Evolutionary conservation across 192 early-diverging fungal genomes (phyloP), one percentile per base, ranked within the genome.

Genomic region (Diversispora eburnea): DNA sequence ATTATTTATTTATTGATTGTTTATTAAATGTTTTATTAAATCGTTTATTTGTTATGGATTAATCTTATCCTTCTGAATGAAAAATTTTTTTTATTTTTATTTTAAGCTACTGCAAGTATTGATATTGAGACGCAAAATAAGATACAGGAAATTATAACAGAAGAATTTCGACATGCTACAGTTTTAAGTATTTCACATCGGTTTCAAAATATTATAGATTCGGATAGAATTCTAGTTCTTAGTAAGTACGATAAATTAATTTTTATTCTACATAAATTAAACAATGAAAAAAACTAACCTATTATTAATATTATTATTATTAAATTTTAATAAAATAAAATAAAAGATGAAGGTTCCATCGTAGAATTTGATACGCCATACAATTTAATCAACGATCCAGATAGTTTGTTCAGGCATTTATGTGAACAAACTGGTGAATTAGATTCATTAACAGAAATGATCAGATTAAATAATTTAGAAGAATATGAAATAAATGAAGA

Each of bases 371-470:
- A 89, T 69, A 89, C 90, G 19, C 95, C 95, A 3, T 51, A 82
- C 45, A 83, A 84, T 20, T 78, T 97, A 47, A 82, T 97, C 56
- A 85, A 86, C 17, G 83, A 83, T 7, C 63, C 77, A 0, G 79
- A 84, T 4, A 89, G 90, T 41, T 64, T 84, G 5, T 96, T 98
- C 76, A 56, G 83, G 8, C 80, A 83, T 47, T 93, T 98, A 90
- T 93, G 90, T 65, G 84, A 86, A 45, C 89, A 91, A 64, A 92
- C 93, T 20, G 94, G 94, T 15, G 94, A 95, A 66, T 89, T 87
- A 67, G 90, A 88, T 47, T 78, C 82, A 6, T 72, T 97, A 62
- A 77, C 88, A 47, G 82, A 85, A 25, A 82, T 90, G 48, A 88
- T 88, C 3, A 84, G 79, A n/a, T 19, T 55, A 15, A 77, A 76